Conservation (phyloP, 192 early-diverging fungal species). For the Coemansia sp. region DNA sequence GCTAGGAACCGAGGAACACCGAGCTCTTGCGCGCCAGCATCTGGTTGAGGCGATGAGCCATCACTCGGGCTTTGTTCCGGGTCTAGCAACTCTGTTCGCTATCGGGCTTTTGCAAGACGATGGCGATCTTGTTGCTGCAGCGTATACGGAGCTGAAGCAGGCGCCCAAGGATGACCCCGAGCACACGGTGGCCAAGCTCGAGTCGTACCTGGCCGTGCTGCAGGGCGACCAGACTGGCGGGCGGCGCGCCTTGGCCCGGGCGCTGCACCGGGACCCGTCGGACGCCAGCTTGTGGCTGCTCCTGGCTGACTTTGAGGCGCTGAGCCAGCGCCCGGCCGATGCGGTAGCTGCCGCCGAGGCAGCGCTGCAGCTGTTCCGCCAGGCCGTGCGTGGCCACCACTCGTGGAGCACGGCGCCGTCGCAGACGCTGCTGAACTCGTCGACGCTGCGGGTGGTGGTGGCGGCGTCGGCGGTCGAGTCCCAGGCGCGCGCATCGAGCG, state of each 20-base stretch:
- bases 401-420: conserved; percentile 19
- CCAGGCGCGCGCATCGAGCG: conserved; percentile 2
- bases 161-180: conserved; percentile 1
- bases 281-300: conserved; percentile 26
- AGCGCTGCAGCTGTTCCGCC: conserved; percentile 13
- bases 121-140: conserved; percentile 20
- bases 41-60: conserved; percentile 51
- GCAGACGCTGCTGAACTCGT: conserved; percentile 14
- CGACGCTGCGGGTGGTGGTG: conserved; percentile 6
- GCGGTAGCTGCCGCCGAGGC: conserved; percentile 5
- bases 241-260: conserved; percentile 23
- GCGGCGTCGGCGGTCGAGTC: conserved; percentile 4
- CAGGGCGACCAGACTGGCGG: conserved; percentile 15
- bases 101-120: conserved; percentile 42
- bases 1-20: conserved; percentile 71
- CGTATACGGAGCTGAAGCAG: conserved; percentile 18
- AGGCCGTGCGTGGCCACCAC: conserved; percentile 11
- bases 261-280: conserved; percentile 10
- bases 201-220: conserved; percentile 17
- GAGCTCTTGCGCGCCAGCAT: conserved; percentile 70
- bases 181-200: conserved; percentile 10
- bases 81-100: conserved; percentile 39
- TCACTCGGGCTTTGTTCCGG: conserved; percentile 4
- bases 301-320: conserved; percentile 10
- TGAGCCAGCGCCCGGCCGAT: neutral